Evolutionary conservation across 805 yeast species (phyloP).

Genomic region (Candida endomychidarum): DNA sequence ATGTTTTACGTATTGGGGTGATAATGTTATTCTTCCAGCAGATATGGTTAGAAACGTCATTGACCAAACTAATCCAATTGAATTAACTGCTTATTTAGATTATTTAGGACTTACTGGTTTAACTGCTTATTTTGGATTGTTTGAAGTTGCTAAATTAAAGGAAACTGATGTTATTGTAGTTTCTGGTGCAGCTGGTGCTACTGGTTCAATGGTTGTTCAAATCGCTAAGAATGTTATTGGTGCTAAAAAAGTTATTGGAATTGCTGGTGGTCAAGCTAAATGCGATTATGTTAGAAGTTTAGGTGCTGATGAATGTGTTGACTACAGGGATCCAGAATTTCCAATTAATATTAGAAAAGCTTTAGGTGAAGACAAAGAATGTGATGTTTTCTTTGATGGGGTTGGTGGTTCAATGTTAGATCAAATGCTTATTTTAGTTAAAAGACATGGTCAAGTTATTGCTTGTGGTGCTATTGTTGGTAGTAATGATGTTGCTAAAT

Average conservation of each 20-base stretch:
- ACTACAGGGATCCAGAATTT: slow-evolving; percentile 46
- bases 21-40: slow-evolving; percentile 20
- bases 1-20: slow-evolving; percentile 25
- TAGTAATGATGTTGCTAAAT: slow-evolving; percentile 24
- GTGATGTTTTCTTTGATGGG: slow-evolving; percentile 29
- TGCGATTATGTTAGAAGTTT: slow-evolving; percentile 51
- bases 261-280: slow-evolving; percentile 45
- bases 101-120: slow-evolving; percentile 29
- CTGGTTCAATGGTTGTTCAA: slow-evolving; percentile 33
- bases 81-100: slow-evolving; percentile 26
- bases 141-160: slow-evolving; percentile 31
- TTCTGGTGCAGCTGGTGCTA: slow-evolving; percentile 36
- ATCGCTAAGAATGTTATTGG: slow-evolving; percentile 29
- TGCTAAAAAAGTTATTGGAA: slow-evolving; percentile 29
- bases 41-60: slow-evolving; percentile 18
- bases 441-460: slow-evolving; percentile 23
- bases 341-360: slow-evolving; percentile 18
- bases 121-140: slow-evolving; percentile 32
- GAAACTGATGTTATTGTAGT: slow-evolving; percentile 23
- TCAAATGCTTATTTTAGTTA: slow-evolving; percentile 15
- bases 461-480: slow-evolving; percentile 38
- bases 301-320: slow-evolving; percentile 54
- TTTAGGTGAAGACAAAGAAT: slow-evolving; percentile 38
- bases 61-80: slow-evolving; percentile 15
- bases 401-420: slow-evolving; percentile 27